A percentile compares a stretch with the other conserved stretches of the same genome.
phyloP scores from a whole-genome alignment of 441 rosid genomes.

The Adansonia grandidieri region DNA sequence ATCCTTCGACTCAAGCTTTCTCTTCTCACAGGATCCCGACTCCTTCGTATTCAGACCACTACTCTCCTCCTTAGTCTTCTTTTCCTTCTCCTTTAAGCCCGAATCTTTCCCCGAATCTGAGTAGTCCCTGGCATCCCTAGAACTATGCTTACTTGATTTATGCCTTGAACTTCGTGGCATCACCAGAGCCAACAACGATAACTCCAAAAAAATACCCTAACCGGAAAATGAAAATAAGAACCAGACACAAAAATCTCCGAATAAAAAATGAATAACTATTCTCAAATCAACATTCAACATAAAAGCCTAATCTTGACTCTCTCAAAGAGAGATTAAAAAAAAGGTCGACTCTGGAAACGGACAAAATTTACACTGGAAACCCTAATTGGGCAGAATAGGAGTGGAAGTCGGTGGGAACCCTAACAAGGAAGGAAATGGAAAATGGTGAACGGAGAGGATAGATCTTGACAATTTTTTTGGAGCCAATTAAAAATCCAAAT shows the following conservation, averaged over 20 bases:
- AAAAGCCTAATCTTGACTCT: slow-evolving; percentile 26
- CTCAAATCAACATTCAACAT: slow-evolving; percentile 20
- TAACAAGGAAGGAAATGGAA: no score
- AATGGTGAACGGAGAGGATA: no score
- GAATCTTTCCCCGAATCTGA: slow-evolving; percentile 91
- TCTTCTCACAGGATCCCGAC: slow-evolving; percentile 60
- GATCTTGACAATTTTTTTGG: no score
- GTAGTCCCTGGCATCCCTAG: slow-evolving; percentile 73
- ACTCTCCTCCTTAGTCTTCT: slow-evolving; percentile 63
- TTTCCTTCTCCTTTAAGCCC: slow-evolving; percentile 72
- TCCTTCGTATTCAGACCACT: slow-evolving; percentile 62
- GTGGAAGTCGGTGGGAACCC: no score
- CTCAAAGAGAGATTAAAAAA: background rate
- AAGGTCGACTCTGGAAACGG: background rate
- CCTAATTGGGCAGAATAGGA: no score
- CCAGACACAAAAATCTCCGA: background rate
- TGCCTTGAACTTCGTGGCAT: slow-evolving; percentile 95
- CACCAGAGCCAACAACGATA: slow-evolving; percentile 29
- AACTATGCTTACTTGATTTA: slow-evolving; percentile 88
- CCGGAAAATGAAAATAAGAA: slow-evolving; percentile 12
- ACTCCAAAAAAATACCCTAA: slow-evolving; percentile 7
- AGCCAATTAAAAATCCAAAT: no score
- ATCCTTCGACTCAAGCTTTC: slow-evolving; percentile 63
- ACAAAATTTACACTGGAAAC: no score
- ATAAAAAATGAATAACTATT: slow-evolving; percentile 7